Conservation (phyloP, 441 rosid genomes). For the Francoa sonchifolia region DNA sequence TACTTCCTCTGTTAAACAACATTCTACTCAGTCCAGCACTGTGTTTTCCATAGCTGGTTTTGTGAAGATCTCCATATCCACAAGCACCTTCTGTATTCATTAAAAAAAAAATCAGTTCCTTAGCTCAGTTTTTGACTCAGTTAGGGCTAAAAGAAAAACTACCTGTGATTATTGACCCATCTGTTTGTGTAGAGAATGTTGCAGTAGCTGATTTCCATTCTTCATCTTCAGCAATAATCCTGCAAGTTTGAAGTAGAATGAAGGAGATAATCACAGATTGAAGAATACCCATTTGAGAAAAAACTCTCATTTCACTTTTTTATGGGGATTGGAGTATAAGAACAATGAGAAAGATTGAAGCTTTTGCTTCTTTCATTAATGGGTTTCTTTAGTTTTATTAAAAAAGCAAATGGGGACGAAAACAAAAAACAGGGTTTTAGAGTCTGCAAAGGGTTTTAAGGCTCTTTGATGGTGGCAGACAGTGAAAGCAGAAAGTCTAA, state of each 20-base stretch:
- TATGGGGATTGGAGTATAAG: constrained; percentile 20
- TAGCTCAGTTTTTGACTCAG: neutral
- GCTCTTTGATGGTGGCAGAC: constrained; percentile 22
- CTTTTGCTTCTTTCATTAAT: neutral
- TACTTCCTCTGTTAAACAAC: constrained; percentile 67
- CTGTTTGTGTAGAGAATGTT: constrained; percentile 44
- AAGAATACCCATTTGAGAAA: constrained; percentile 25
- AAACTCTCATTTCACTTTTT: neutral
- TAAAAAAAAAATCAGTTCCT: neutral
- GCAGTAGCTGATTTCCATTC: constrained; percentile 76
- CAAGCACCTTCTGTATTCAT: constrained; percentile 71
- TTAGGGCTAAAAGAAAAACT: neutral
- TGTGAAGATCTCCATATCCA: constrained; percentile 74
- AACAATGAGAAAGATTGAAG: neutral
- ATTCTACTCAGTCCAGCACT: constrained; percentile 71
- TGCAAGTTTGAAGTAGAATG: constrained; percentile 21
- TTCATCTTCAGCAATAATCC: constrained; percentile 20
- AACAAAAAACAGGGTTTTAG: constrained; percentile 2
- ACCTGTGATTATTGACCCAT: constrained; percentile 57
- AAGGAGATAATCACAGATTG: constrained; percentile 24
- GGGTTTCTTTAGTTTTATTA: neutral
- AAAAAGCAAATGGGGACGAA: neutral
- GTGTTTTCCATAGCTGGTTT: constrained; percentile 49
- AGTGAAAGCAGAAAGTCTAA: constrained; percentile 20
- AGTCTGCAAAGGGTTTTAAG: constrained; percentile 2